These are phyloP conservation scores for Ambrosia hybrid DNA, from an alignment of 140 eudicot species.

Conservation along the genomic window DNA sequence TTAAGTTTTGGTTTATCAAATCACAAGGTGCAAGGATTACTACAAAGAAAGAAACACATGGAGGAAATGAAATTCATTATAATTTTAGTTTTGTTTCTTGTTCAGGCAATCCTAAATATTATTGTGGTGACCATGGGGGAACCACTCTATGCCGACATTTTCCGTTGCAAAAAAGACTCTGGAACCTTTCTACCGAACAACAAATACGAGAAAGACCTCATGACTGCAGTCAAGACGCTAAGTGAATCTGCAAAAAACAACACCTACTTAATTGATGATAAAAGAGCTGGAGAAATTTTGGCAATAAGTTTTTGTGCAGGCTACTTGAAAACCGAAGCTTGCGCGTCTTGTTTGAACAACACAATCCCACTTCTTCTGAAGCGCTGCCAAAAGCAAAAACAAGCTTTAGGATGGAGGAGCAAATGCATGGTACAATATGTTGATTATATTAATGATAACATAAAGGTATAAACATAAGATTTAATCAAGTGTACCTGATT, in stretches of 20 bases:
- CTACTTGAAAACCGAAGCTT: background rate
- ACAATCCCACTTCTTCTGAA: background rate
- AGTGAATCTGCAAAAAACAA: background rate
- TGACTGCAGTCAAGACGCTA: background rate
- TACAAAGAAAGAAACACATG: too few species aligned
- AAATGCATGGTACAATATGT: slow-evolving; percentile 3
- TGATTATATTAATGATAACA: too few species aligned
- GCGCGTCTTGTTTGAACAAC: slow-evolving; percentile 1
- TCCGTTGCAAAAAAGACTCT: background rate
- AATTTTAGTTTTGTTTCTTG: background rate
- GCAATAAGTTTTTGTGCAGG: background rate
- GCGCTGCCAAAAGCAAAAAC: background rate
- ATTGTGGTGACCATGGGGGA: background rate
- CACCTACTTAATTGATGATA: background rate
- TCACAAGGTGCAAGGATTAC: too few species aligned
- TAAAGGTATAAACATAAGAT: too few species aligned
- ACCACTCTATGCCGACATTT: background rate
- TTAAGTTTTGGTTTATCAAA: too few species aligned
- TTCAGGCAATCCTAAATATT: background rate
- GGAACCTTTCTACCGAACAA: background rate
- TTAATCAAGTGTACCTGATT: too few species aligned
- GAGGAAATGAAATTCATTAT: background rate
- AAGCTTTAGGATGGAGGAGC: background rate
- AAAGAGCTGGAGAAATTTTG: background rate
- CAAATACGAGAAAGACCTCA: background rate